Conservation (phyloP, 805 yeast species). For the Metschnikowia amazonensis region DNA sequence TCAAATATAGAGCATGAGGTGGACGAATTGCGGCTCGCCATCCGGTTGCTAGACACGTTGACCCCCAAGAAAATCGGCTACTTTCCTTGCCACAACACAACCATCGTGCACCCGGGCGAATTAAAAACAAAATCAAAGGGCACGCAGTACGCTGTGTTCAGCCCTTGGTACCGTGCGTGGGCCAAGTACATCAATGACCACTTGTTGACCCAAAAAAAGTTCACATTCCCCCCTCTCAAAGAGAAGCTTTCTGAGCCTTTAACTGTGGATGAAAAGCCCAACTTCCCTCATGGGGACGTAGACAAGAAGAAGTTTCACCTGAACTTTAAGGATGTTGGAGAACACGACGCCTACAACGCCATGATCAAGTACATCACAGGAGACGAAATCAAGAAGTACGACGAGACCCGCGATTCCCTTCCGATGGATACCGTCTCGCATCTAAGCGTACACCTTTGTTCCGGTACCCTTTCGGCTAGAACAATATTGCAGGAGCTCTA, state of each 20-base stretch:
- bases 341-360: constrained; percentile 28
- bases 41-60: constrained; percentile 16
- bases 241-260: constrained; percentile 11
- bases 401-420: constrained; percentile 28
- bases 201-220: constrained; percentile 12
- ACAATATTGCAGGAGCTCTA: constrained; percentile 29
- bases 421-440: constrained; percentile 34
- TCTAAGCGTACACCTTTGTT: constrained; percentile 44
- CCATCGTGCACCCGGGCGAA: constrained; percentile 40
- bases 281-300: constrained; percentile 15
- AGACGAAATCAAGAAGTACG: constrained; percentile 27
- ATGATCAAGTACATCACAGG: constrained; percentile 22
- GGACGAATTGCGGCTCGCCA: constrained; percentile 38
- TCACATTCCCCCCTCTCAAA: constrained; percentile 14
- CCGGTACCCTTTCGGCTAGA: constrained; percentile 46
- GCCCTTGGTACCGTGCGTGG: constrained; percentile 44
- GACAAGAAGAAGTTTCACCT: constrained; percentile 21
- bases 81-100: constrained; percentile 35
- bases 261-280: constrained; percentile 12
- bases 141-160: constrained; percentile 41
- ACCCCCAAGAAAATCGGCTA: constrained; percentile 19
- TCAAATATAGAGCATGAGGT: constrained; percentile 43
- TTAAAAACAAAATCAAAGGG: constrained; percentile 34
- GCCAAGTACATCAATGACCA: constrained; percentile 23
- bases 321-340: constrained; percentile 29